A percentile compares a stretch with the other conserved stretches of the same genome.
Conservation (phyloP, 139 green algal species). For the Picochlorum sp. region DNA sequence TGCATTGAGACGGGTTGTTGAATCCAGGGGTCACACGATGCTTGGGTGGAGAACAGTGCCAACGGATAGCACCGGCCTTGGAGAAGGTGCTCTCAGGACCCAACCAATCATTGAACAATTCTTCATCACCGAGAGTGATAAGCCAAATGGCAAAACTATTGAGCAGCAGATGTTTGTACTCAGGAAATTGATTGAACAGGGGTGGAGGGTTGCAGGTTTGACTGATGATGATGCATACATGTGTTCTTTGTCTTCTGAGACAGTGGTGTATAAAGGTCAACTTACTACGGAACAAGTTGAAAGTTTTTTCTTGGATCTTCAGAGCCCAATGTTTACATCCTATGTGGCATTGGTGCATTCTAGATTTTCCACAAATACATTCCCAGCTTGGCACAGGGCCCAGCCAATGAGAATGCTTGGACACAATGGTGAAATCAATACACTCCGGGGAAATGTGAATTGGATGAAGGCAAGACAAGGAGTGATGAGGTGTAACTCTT, state of each 20-base stretch:
- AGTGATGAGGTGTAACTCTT: conserved; percentile 59
- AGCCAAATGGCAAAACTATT: conserved; percentile 28
- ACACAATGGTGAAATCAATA: conserved; percentile 94
- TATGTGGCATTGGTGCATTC: conserved; percentile 92
- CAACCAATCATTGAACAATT: conserved; percentile 87
- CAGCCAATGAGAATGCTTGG: conserved; percentile 91
- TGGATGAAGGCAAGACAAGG: conserved; percentile 92
- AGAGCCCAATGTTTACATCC: conserved; percentile 59
- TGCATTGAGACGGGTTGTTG: conserved; percentile 48
- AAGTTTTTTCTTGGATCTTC: conserved; percentile 80
- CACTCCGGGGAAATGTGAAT: conserved; percentile 71
- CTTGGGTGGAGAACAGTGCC: conserved; percentile 84
- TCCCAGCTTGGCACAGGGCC: conserved; percentile 83
- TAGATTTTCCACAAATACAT: conserved; percentile 96
- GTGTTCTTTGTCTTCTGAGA: conserved; percentile 78
- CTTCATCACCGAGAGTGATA: conserved; percentile 52
- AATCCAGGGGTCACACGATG: conserved; percentile 54
- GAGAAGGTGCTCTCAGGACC: conserved; percentile 51
- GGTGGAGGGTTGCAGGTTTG: conserved; percentile 24
- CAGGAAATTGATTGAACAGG: conserved; percentile 68
- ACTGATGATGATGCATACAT: conserved; percentile 81
- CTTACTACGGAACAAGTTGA: conserved; percentile 79
- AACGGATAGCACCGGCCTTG: conserved; percentile 73
- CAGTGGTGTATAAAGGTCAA: conserved; percentile 96
- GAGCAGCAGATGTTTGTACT: conserved; percentile 74